These are phyloP conservation scores for Tritrichomonas foetus DNA, from an alignment of 208 protist genomes.

Conservation along the genomic window DNA sequence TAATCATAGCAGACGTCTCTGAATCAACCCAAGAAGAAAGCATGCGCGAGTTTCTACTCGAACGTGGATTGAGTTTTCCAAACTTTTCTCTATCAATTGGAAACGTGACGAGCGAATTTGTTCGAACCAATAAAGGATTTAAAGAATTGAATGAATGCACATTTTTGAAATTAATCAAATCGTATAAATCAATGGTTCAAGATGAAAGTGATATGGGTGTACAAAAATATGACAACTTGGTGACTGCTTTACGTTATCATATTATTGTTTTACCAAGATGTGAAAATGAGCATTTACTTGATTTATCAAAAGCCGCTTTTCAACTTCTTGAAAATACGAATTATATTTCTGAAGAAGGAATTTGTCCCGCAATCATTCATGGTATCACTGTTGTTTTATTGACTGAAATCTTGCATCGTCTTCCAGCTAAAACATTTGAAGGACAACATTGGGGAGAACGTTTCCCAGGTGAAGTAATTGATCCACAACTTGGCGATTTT, in stretches of 20 bases:
- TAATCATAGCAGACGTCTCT: neutral
- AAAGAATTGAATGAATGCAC: neutral
- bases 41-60: neutral
- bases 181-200: neutral
- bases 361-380: neutral
- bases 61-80: neutral
- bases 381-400: neutral
- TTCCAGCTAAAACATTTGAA: neutral
- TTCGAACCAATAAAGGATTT: neutral
- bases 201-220: neutral
- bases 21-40: neutral
- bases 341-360: neutral
- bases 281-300: neutral
- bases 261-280: neutral
- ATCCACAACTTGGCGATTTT: neutral
- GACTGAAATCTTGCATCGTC: neutral
- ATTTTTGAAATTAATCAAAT: neutral
- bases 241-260: neutral
- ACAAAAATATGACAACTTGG: neutral
- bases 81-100: neutral
- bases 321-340: neutral
- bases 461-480: neutral
- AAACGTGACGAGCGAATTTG: too few species aligned
- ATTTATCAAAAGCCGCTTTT: neutral
- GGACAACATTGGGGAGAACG: neutral